Percentiles rank a stretch among this genome's conserved stretches.
These are phyloP conservation scores for Hemerocallis citrina DNA, from an alignment of 106 monocot species.

Conservation along the genomic window DNA sequence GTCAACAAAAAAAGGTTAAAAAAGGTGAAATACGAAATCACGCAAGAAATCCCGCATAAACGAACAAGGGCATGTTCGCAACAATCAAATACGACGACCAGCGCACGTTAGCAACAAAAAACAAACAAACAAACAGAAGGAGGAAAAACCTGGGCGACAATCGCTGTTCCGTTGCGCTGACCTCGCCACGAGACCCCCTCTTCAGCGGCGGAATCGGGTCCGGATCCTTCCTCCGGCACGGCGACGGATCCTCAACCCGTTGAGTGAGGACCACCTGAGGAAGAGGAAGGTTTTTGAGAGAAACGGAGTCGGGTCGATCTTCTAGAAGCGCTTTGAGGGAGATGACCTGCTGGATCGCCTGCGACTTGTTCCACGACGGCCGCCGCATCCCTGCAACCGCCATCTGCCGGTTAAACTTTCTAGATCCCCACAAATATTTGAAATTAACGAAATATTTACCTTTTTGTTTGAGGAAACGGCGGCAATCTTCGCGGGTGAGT, in stretches of 20 bases:
- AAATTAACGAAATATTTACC: no score
- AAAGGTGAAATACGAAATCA: no score
- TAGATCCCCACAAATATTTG: no score
- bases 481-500: constrained; percentile 93
- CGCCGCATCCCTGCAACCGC: constrained; percentile 75
- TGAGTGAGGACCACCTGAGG: no score
- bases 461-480: constrained; percentile 84
- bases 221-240: constrained; percentile 42
- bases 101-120: no score
- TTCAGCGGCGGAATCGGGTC: constrained; percentile 1
- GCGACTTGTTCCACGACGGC: constrained; percentile 96
- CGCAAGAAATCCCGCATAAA: no score
- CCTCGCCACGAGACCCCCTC: no score
- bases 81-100: no score
- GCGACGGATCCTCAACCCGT: constrained; percentile 19
- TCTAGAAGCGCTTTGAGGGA: constrained; percentile 93
- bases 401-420: constrained; percentile 10
- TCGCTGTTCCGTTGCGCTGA: not conserved
- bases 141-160: constrained; percentile 25
- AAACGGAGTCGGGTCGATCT: constrained; percentile 15
- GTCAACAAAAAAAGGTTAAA: no score
- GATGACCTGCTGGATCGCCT: constrained; percentile 97
- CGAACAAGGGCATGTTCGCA: no score
- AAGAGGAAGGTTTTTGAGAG: constrained; percentile 6
- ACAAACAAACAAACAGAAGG: not conserved